These are phyloP conservation scores for Penicillium sp. DNA, from an alignment of 2,329 filamentous ascomycete species.

Conservation along the genomic window DNA sequence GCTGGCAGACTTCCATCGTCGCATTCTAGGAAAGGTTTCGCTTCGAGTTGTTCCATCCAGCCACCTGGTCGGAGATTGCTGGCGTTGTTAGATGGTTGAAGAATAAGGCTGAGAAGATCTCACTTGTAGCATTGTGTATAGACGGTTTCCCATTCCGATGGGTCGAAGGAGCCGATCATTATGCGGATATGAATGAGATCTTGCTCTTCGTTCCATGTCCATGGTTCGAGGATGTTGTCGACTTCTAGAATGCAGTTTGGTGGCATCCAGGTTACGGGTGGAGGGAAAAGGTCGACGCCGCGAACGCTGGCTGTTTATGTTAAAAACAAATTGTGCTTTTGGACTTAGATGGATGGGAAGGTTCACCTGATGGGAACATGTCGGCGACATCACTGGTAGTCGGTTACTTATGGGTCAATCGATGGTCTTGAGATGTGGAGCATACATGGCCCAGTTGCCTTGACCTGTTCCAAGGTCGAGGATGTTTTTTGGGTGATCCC, in stretches of 20 bases:
- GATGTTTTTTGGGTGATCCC: slow-evolving; percentile 6
- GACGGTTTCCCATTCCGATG: slow-evolving; percentile 17
- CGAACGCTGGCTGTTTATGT: slow-evolving; percentile 14
- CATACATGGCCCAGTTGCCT: slow-evolving; percentile 12
- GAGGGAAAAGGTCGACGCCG: slow-evolving; percentile 28
- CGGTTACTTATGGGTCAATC: background rate
- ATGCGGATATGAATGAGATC: slow-evolving; percentile 29
- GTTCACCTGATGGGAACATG: slow-evolving; percentile 18
- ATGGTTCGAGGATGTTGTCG: slow-evolving; percentile 25
- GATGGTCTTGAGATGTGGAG: background rate
- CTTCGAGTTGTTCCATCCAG: slow-evolving; percentile 25
- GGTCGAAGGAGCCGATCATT: slow-evolving; percentile 17
- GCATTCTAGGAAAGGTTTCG: slow-evolving; percentile 17
- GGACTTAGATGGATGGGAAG: background rate
- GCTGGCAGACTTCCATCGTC: slow-evolving; percentile 19
- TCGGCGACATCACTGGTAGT: slow-evolving; percentile 20
- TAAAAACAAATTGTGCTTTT: no score
- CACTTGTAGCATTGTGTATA: slow-evolving; percentile 24
- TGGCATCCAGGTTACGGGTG: slow-evolving; percentile 26
- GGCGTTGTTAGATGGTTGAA: background rate
- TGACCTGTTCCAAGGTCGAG: slow-evolving; percentile 7
- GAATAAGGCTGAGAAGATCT: background rate
- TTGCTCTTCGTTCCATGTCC: slow-evolving; percentile 26
- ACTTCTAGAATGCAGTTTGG: slow-evolving; percentile 32
- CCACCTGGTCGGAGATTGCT: slow-evolving; percentile 23